A percentile compares a stretch with the other conserved stretches of the same genome.
These are phyloP conservation scores for Mycosphaerelloides madeirae DNA, from an alignment of 2,329 filamentous ascomycete species.

Conservation along the genomic window DNA sequence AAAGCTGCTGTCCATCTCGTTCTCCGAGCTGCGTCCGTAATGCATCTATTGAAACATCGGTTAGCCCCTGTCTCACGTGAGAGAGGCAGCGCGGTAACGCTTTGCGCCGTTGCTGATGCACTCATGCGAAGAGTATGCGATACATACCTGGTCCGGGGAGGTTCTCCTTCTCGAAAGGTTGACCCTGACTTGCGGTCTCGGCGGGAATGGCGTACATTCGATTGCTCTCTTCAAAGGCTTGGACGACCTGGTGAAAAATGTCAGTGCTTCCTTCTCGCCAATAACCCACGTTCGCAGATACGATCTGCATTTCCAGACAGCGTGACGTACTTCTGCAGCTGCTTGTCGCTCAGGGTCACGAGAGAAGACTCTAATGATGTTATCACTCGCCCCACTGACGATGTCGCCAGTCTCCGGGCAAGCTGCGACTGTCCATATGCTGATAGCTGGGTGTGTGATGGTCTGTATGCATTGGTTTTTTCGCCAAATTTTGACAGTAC, in stretches of 20 bases:
- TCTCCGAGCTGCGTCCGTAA: constrained; percentile 75
- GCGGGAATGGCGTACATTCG: constrained; percentile 34
- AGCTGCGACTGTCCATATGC: constrained; percentile 88
- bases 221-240: constrained; percentile 69
- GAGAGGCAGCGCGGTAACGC: too few relatives aligned
- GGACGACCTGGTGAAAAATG: constrained; percentile 39
- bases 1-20: constrained; percentile 94
- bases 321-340: constrained; percentile 51
- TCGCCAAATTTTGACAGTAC: constrained; percentile 87
- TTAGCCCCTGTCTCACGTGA: constrained; percentile 7
- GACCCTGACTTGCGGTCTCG: constrained; percentile 62
- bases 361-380: constrained; percentile 78
- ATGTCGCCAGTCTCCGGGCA: constrained; percentile 82
- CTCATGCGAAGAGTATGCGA: not conserved
- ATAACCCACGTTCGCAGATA: too few relatives aligned
- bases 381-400: constrained; percentile 87
- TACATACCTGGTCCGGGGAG: constrained; percentile 64
- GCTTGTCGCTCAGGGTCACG: constrained; percentile 66
- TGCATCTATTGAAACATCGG: constrained; percentile 54
- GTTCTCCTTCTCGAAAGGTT: constrained; percentile 80
- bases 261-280: too few relatives aligned
- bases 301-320: not conserved
- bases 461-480: constrained; percentile 82
- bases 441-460: constrained; percentile 94
- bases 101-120: too few relatives aligned